A percentile compares a stretch with the other conserved stretches of the same genome.
phyloP scores from a whole-genome alignment of 2,329 filamentous ascomycete species.

The Nothopassalora personata region DNA sequence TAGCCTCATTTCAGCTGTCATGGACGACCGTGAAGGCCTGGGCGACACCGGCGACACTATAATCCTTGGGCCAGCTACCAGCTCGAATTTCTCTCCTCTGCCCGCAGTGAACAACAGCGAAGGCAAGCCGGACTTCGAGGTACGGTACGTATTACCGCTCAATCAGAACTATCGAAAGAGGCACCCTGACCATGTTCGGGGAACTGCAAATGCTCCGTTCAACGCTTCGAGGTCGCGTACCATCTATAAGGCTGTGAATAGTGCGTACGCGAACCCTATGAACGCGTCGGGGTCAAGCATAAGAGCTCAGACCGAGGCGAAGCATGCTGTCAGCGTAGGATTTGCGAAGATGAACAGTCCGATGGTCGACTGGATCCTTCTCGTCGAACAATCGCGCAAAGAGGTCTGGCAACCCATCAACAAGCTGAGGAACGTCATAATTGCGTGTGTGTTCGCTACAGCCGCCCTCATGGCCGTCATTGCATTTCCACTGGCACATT shows the following conservation, averaged over 20 bases:
- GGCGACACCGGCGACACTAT: conserved; percentile 65
- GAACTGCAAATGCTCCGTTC: conserved; percentile 50
- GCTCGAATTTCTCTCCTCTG: conserved; percentile 53
- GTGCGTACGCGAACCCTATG: conserved; percentile 36
- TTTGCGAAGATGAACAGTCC: conserved; percentile 64
- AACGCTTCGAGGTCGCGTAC: conserved; percentile 58
- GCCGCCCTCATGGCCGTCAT: conserved; percentile 64
- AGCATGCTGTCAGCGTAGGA: conserved; percentile 67
- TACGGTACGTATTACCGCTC: conserved; percentile 29
- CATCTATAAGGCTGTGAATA: conserved; percentile 52
- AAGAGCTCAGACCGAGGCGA: conserved; percentile 68
- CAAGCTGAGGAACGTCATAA: conserved; percentile 69
- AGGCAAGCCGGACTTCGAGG: conserved; percentile 16
- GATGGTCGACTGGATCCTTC: conserved; percentile 74
- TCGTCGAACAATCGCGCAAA: conserved; percentile 68
- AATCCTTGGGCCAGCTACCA: conserved; percentile 61
- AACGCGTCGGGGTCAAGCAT: conserved; percentile 59
- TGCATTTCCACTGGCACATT: conserved; percentile 73
- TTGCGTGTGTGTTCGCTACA: conserved; percentile 81
- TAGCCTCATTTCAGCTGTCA: conserved; percentile 56
- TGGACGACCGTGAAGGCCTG: conserved; percentile 62
- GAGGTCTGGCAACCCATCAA: conserved; percentile 74
- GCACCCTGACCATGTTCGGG: conserved; percentile 29
- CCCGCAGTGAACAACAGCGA: conserved; percentile 30
- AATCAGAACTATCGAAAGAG: conserved; percentile 22